Base-by-base conservation (phyloP, 2,329 filamentous ascomycete species). In the Hypoxylon sp. region DNA sequence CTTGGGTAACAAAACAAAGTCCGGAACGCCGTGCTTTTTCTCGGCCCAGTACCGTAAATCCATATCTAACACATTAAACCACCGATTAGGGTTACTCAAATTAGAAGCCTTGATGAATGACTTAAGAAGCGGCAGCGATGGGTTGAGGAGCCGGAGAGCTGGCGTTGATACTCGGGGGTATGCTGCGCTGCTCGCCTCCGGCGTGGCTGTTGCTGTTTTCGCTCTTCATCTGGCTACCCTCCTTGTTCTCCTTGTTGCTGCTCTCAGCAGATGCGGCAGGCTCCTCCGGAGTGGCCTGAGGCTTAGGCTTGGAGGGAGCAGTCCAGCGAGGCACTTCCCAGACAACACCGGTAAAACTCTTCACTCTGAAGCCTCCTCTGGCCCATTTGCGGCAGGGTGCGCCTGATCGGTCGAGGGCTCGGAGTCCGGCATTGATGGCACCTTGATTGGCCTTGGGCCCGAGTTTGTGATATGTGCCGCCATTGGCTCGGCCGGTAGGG, bases 401-500 rank as follows among this genome's bases (percentile, higher is more conserved):
- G 70, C 94, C 94, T 6, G 91, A 91, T 64, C 94, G 90, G 78
- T 99, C 95, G 68, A 99, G 91, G 11, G 95, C 94, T 57, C 95
- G 92, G 51, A 99, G 89, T 54, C 93, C 92, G 56, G 95, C 95
- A 76, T 99, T 99, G 84, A 99, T 99, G 62, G 94, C 94, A 68
- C 95, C 95, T 73, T 94, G 92, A 77, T 97, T 98, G 53, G 94
- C 94, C 79, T 97, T 98, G 70, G 95, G 95, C 3, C 94, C 94
- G 24, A 98, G 89, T 78, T 97, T 97, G 79, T 94, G 92, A 52
- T 84, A 82, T 5, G 81, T 80, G 47, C 82, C 79, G 71, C 84
- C 81, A 63, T 77, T 77, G 70, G 79, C 78, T 64, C 81, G 74
- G 70, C 81, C 79, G 73, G 81, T 81, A 70, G 86, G 84, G 70